Conservation (phyloP, 768 basidiomycete genomes). For the Tylopilus cervinicoccineus region DNA sequence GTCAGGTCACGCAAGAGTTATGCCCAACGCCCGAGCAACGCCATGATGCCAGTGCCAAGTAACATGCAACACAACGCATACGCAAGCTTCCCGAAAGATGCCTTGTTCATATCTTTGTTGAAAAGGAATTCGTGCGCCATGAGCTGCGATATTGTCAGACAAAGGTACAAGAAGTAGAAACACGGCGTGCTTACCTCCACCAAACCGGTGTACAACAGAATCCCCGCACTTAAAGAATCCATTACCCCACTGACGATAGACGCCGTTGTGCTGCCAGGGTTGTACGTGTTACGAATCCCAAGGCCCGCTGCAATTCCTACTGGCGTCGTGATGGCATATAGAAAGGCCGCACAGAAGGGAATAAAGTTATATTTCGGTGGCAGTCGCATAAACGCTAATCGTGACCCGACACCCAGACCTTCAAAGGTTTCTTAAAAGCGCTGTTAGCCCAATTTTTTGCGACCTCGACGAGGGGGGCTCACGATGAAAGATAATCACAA, state of each 20-base stretch:
- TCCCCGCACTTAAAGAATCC: slow-evolving; percentile 83
- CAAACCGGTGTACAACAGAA: slow-evolving; percentile 82
- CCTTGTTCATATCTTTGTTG: slow-evolving; percentile 79
- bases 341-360: slow-evolving; percentile 53
- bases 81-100: slow-evolving; percentile 56
- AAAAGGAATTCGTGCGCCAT: slow-evolving; percentile 95
- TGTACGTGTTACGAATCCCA: slow-evolving; percentile 73
- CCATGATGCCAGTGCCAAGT: slow-evolving; percentile 86
- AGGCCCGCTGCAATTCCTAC: slow-evolving; percentile 85
- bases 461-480: slow-evolving; percentile 31
- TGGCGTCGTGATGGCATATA: slow-evolving; percentile 81
- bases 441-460: not conserved
- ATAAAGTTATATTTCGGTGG: slow-evolving; percentile 51
- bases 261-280: slow-evolving; percentile 71
- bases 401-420: slow-evolving; percentile 88
- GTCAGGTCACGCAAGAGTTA: slow-evolving; percentile 36
- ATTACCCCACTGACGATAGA: slow-evolving; percentile 81
- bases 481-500: slow-evolving; percentile 93
- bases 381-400: slow-evolving; percentile 73
- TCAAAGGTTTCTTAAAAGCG: slow-evolving; percentile 76
- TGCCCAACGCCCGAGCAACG: slow-evolving; percentile 87
- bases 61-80: slow-evolving; percentile 78
- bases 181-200: slow-evolving; percentile 55
- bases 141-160: slow-evolving; percentile 42
- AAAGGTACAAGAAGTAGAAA: not conserved